A percentile compares a stretch with the other conserved stretches of the same genome.
Conservation (phyloP, 2,329 filamentous ascomycete species). For the Bipolaris zeicola region DNA sequence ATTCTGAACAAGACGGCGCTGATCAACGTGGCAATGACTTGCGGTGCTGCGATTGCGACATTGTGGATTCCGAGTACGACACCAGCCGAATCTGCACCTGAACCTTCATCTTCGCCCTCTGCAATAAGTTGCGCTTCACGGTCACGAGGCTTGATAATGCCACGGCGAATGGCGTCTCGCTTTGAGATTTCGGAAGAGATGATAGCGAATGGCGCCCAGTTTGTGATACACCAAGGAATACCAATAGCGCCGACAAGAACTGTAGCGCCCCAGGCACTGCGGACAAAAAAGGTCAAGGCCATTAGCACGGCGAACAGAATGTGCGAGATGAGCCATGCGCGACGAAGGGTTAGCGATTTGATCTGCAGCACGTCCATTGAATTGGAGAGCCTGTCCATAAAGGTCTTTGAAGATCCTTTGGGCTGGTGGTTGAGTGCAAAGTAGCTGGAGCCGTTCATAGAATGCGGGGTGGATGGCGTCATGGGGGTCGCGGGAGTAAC, state of each 20-base stretch:
- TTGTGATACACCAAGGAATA: conserved; percentile 87
- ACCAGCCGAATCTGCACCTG: conserved; percentile 76
- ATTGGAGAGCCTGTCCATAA: conserved; percentile 31
- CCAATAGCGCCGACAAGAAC: conserved; percentile 80
- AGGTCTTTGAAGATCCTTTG: conserved; percentile 26
- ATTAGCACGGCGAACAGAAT: conserved; percentile 83
- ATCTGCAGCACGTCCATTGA: conserved; percentile 71
- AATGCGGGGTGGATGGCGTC: conserved; percentile 41
- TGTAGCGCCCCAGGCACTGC: conserved; percentile 72
- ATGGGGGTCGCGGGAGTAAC: conserved; percentile 50
- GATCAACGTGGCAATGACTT: conserved; percentile 85
- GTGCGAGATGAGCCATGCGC: conserved; percentile 84
- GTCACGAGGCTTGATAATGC: conserved; percentile 51
- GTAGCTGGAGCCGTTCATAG: conserved; percentile 42
- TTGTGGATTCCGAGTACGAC: conserved; percentile 96
- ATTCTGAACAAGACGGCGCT: conserved; percentile 83
- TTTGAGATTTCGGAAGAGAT: conserved; percentile 91
- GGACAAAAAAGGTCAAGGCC: conserved; percentile 81
- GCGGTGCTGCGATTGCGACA: conserved; percentile 88
- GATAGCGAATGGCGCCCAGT: conserved; percentile 95
- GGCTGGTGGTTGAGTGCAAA: conserved; percentile 36
- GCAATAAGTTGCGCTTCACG: conserved; percentile 50
- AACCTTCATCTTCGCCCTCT: conserved; percentile 58
- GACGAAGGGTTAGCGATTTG: conserved; percentile 81
- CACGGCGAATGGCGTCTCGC: conserved; percentile 70